Evolutionary conservation across 257 asterid genomes (phyloP), one percentile per base, ranked within the genome.

Genomic region (Scutellaria galericulata): DNA sequence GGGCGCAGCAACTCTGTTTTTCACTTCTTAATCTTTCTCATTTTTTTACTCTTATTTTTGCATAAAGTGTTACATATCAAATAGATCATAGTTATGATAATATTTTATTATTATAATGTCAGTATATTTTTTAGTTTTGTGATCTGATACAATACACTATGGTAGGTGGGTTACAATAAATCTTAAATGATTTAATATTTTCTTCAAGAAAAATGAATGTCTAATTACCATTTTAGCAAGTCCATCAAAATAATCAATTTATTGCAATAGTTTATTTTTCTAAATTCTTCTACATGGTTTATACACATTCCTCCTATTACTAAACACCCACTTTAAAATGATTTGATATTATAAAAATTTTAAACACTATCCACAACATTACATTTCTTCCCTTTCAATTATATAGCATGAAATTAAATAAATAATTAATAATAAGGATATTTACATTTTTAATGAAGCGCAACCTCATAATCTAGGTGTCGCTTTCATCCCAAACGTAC

Each of bases 131-230:
- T 1, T 22, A 24, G 27, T 24, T 24, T 24, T 14, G 14, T 22
- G 31, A 41, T 73, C 9, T 4, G 67, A 9, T 0, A 15, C 31
- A 53, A 40, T 18, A 18, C 60, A 47, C 52, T 6, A 40, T 24
- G 71, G 72, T 47, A 54, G 72, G 53, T 73, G 77, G 72, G 40
- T 10, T 54, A 50, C 48, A 73, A 27, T 53, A 24, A 53, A 46
- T 73, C 52, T 47, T 48, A 60, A 50, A 48, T 72, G 10, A n/a
- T 50, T 60, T 24, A 24, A 24, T 60, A 11, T 13, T 66, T 45
- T 65, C 39, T 39, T 11, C 42, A 11, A 20, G n/a, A 5, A 42
- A 22, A 22, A 24, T 70, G 46, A 5, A 15, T 12, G 27, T 37
- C 53, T 18, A 11, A 40, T 68, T 27, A 13, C 10, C 24, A 35